Conservation (phyloP, 345 rosid species). For the Noccaea caerulescens region DNA sequence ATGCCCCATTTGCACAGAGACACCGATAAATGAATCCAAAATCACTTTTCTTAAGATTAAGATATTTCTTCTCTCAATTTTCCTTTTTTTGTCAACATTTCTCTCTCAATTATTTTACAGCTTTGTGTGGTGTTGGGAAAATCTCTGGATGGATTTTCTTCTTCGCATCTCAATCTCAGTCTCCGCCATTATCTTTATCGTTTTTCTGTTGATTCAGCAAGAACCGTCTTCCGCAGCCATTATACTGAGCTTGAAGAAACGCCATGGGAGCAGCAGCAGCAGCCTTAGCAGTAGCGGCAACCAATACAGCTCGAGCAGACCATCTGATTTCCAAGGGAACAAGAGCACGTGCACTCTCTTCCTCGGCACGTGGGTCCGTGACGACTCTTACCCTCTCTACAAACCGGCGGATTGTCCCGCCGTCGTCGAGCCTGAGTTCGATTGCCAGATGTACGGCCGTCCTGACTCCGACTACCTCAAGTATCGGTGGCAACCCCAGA, state of each 20-base stretch:
- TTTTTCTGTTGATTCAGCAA: slow-evolving; percentile 40
- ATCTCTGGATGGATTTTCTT: slow-evolving; percentile 34
- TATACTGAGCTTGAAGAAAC: slow-evolving; percentile 61
- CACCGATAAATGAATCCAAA: slow-evolving; percentile 31
- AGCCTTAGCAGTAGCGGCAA: slow-evolving; percentile 35
- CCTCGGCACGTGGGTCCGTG: slow-evolving; percentile 77
- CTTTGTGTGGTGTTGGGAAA: background rate
- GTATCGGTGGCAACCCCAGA: slow-evolving; percentile 87
- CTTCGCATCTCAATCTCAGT: slow-evolving; percentile 41
- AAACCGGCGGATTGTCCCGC: slow-evolving; percentile 65
- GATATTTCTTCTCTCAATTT: slow-evolving; percentile 38
- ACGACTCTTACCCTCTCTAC: slow-evolving; percentile 73
- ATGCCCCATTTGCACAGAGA: slow-evolving; percentile 41
- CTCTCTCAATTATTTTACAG: slow-evolving; percentile 40
- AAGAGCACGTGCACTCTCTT: slow-evolving; percentile 55
- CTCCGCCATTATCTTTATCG: slow-evolving; percentile 41
- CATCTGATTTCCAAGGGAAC: slow-evolving; percentile 59
- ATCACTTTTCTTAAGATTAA: slow-evolving; percentile 5
- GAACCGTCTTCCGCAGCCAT: slow-evolving; percentile 58
- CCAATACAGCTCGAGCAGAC: slow-evolving; percentile 55
- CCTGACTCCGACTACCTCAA: slow-evolving; percentile 87
- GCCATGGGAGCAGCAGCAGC: slow-evolving; percentile 51
- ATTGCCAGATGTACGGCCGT: slow-evolving; percentile 83
- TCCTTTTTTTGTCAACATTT: background rate
- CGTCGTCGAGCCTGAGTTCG: slow-evolving; percentile 71